A percentile compares a stretch with the other conserved stretches of the same genome.
Conservation (phyloP, 169 alveolate species). For the Plasmodium gaboni region DNA sequence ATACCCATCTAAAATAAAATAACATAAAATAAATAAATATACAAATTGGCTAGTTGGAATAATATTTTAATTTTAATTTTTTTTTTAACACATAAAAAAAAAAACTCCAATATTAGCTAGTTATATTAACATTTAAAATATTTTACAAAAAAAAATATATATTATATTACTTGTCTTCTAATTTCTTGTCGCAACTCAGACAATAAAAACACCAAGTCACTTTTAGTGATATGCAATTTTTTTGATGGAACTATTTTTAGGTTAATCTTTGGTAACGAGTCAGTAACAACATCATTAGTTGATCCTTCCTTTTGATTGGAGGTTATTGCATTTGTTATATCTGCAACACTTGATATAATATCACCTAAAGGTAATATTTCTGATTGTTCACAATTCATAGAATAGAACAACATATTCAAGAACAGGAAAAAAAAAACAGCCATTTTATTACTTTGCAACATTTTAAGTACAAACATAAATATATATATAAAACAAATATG, state of each 20-base stretch:
- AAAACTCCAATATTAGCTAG: not conserved
- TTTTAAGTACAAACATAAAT: not conserved
- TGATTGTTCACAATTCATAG: slow-evolving; percentile 35
- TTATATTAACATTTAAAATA: not conserved
- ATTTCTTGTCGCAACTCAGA: slow-evolving; percentile 67
- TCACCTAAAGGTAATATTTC: slow-evolving; percentile 68
- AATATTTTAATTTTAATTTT: too few relatives aligned
- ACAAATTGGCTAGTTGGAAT: not conserved
- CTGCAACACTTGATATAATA: slow-evolving; percentile 58
- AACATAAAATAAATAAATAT: not conserved
- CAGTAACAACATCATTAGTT: slow-evolving; percentile 7
- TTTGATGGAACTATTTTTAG: slow-evolving; percentile 73
- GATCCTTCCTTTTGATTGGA: slow-evolving; percentile 10
- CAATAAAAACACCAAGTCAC: slow-evolving; percentile 56
- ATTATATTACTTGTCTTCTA: slow-evolving; percentile 47
- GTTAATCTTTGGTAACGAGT: slow-evolving; percentile 29
- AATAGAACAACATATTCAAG: slow-evolving; percentile 1
- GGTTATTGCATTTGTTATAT: slow-evolving; percentile 54
- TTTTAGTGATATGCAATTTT: slow-evolving; percentile 50
- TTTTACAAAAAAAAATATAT: slow-evolving; percentile 3
- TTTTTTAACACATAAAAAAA: too few relatives aligned
- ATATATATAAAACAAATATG: not conserved
- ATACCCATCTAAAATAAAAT: slow-evolving; percentile 24
- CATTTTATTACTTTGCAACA: slow-evolving; percentile 11
- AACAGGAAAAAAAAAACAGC: slow-evolving; percentile 12